Conservation (phyloP, 345 rosid species). For the Populus alba region DNA sequence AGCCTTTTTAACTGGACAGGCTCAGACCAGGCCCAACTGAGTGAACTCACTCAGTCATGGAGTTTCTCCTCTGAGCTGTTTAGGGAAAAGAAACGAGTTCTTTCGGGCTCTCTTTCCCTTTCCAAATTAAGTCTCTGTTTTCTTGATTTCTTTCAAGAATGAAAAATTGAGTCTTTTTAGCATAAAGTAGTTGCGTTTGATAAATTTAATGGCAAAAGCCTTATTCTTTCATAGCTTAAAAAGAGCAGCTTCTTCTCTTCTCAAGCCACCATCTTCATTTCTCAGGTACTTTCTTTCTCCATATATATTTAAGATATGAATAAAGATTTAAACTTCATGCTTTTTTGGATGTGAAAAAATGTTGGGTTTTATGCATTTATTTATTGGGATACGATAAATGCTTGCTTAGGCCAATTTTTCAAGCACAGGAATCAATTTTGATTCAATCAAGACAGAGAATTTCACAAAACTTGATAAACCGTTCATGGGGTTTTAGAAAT, state of each 20-base stretch:
- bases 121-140: not conserved
- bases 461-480: conserved; percentile 15
- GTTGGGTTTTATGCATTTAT: not conserved
- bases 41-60: not conserved
- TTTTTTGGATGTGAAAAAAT: not conserved
- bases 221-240: conserved; percentile 8
- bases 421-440: conserved; percentile 4
- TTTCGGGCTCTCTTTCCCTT: not conserved
- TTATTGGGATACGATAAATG: not conserved
- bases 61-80: not conserved
- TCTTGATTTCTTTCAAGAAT: not conserved
- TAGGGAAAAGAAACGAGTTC: not conserved
- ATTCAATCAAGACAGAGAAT: conserved; percentile 10
- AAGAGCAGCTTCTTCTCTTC: conserved; percentile 18
- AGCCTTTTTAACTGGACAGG: not conserved
- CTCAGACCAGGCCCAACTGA: not conserved
- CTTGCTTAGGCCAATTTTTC: conserved; percentile 8
- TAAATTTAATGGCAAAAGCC: conserved; percentile 12
- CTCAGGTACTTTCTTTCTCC: conserved; percentile 13
- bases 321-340: not conserved
- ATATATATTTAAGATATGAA: not conserved
- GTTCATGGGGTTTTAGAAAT: conserved; percentile 40
- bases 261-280: conserved; percentile 4
- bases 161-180: not conserved
- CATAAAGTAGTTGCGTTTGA: not conserved